Conservation (phyloP, 2,329 filamentous ascomycete genomes). For the Diaporthe citriasiana region DNA sequence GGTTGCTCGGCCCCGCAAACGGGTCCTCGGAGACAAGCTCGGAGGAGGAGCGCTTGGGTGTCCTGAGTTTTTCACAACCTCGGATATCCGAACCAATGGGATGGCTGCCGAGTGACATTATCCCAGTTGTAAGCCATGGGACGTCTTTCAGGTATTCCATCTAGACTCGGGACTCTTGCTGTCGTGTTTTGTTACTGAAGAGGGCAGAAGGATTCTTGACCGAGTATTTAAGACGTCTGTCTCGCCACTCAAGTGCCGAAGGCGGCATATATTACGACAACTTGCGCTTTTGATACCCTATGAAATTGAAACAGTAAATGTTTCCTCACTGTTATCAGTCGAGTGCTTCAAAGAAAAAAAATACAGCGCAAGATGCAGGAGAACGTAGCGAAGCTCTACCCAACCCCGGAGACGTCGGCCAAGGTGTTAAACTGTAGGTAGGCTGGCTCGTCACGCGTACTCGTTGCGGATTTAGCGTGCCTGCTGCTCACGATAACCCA, state of each 20-base stretch:
- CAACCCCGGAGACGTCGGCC: conserved; percentile 56
- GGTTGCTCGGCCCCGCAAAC: conserved; percentile 9
- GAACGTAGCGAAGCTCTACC: conserved; percentile 57
- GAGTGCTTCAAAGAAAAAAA: neutral
- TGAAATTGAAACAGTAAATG: neutral
- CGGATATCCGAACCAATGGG: conserved; percentile 1
- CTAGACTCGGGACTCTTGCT: neutral
- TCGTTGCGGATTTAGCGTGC: neutral
- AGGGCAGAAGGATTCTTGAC: neutral
- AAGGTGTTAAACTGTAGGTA: conserved; percentile 53
- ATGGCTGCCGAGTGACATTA: neutral
- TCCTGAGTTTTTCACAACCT: neutral
- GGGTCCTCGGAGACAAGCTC: conserved; percentile 24
- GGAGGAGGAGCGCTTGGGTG: conserved; percentile 2
- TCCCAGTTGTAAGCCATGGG: no score
- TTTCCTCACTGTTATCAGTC: no score
- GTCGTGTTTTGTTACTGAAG: neutral
- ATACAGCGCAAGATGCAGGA: conserved; percentile 54
- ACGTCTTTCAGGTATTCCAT: neutral
- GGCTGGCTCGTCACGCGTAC: neutral
- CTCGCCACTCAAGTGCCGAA: no score
- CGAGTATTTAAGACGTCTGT: neutral
- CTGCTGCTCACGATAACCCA: neutral
- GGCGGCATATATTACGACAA: neutral
- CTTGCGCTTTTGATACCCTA: neutral